These are phyloP conservation scores for Cichorium intybus DNA, from an alignment of 140 eudicot genomes.

Conservation along the genomic window DNA sequence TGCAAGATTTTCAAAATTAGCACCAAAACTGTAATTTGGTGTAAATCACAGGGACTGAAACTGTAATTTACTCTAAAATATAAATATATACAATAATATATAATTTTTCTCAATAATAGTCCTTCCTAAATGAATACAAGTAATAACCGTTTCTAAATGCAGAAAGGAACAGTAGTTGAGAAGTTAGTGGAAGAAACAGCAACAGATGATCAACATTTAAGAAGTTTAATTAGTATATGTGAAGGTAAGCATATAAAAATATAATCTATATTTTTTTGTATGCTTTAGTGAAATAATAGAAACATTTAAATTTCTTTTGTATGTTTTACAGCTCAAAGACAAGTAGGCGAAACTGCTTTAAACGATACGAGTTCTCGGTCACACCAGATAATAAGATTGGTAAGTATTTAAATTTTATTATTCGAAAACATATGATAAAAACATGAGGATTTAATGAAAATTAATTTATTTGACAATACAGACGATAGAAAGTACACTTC, in stretches of 20 bases:
- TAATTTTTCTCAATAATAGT: not conserved
- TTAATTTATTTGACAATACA: too few relatives aligned
- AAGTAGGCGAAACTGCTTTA: constrained; percentile 95
- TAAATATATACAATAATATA: not conserved
- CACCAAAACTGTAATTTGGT: too few relatives aligned
- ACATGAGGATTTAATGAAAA: too few relatives aligned
- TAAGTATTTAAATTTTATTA: constrained; percentile 26
- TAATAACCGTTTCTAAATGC: constrained; percentile 29
- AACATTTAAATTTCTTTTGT: not conserved
- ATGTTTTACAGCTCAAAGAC: constrained; percentile 79
- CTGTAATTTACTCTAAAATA: too few relatives aligned
- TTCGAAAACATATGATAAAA: not conserved
- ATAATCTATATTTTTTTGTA: too few relatives aligned
- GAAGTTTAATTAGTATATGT: constrained; percentile 72
- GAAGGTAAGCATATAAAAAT: constrained; percentile 56
- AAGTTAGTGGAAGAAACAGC: constrained; percentile 95
- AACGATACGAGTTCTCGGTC: constrained; percentile 94
- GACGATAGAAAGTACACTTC: constrained; percentile 94
- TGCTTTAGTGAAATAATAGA: not conserved
- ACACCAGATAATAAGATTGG: constrained; percentile 97
- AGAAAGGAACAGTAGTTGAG: constrained; percentile 98
- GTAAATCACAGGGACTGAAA: too few relatives aligned
- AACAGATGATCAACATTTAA: constrained; percentile 70
- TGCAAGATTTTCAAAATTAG: too few relatives aligned
- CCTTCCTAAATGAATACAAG: too few relatives aligned